Evolutionary conservation across 345 rosid species (phyloP).

Genomic region (Lepidium sativum): DNA sequence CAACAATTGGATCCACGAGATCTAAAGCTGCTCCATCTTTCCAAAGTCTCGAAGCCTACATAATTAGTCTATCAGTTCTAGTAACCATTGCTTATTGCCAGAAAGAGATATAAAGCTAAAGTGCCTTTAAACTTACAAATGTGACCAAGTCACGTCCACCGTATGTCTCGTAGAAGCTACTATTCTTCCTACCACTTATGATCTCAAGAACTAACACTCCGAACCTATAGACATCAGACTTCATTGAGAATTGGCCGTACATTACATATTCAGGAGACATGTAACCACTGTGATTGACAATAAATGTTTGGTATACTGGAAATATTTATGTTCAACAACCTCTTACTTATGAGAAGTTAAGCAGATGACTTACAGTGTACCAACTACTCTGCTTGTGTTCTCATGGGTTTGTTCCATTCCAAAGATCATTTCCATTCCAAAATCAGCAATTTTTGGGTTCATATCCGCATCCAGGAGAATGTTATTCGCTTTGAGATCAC

Average conservation of each 20-base stretch:
- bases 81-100: too few species aligned
- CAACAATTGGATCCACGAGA: neutral
- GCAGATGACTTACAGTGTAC: slow-evolving; percentile 41
- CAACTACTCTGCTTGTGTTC: slow-evolving; percentile 38
- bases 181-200: slow-evolving; percentile 8
- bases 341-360: neutral
- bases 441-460: slow-evolving; percentile 68
- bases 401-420: slow-evolving; percentile 21
- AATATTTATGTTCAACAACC: neutral
- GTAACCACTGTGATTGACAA: too few species aligned
- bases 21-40: neutral
- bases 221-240: slow-evolving; percentile 19
- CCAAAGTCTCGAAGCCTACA: slow-evolving; percentile 12
- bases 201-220: slow-evolving; percentile 25
- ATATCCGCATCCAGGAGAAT: too few species aligned
- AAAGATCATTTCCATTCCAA: slow-evolving; percentile 50
- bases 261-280: too few species aligned
- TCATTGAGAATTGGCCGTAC: slow-evolving; percentile 8
- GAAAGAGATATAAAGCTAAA: neutral
- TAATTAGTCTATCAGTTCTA: neutral
- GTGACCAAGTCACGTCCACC: neutral
- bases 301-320: neutral
- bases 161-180: neutral
- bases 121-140: slow-evolving; percentile 1
- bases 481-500: too few species aligned